phyloP scores from a whole-genome alignment of 1,284 basidiomycete species.

The Pholiota adiposa region DNA sequence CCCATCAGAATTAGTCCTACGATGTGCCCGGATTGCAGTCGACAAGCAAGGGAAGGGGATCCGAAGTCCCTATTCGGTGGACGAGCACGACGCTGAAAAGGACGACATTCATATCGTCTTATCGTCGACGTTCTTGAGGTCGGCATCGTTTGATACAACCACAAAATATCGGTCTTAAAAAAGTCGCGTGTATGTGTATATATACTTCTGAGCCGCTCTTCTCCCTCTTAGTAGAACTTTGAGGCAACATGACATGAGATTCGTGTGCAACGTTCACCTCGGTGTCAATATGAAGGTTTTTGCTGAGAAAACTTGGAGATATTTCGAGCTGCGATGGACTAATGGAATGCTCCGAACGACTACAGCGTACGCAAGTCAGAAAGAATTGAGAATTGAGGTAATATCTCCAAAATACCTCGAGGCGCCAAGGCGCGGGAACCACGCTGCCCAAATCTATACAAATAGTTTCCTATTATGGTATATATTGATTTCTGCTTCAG shows the following conservation, averaged over 20 bases:
- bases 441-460: constrained; percentile 6
- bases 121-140: not conserved
- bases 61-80: constrained; percentile 15
- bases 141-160: not conserved
- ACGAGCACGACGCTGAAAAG: constrained; percentile 12
- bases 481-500: constrained; percentile 6
- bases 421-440: not conserved
- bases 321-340: not conserved
- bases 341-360: not conserved
- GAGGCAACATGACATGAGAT: not conserved
- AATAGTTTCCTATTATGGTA: constrained; percentile 16
- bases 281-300: not conserved
- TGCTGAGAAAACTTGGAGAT: not conserved
- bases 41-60: constrained; percentile 39
- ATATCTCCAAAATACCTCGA: not conserved
- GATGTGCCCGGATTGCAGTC: constrained; percentile 58
- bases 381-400: not conserved
- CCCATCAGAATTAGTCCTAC: constrained; percentile 73
- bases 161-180: not conserved
- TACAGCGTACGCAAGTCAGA: no score
- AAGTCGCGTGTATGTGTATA: not conserved
- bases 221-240: not conserved
- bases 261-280: not conserved
- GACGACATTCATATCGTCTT: not conserved
- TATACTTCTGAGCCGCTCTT: not conserved